Percentiles rank a stretch among this genome's conserved stretches.
Conservation (phyloP, 352 stramenopile genomes). For the Globisporangium nunn region DNA sequence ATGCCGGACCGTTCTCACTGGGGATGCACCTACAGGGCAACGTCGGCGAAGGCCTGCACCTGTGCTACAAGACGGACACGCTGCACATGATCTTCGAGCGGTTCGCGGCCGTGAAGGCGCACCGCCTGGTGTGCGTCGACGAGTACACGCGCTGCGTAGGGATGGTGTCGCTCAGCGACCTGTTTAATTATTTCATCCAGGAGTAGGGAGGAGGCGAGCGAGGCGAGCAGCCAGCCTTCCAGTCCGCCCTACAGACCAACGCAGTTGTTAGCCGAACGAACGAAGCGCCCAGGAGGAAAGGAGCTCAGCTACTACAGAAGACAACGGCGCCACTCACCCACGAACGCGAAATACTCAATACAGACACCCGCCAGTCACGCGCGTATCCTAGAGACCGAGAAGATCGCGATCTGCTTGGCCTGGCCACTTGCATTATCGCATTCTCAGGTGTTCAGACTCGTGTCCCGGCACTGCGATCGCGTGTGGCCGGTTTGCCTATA, state of each 20-base stretch:
- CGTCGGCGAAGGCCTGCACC: constrained; percentile 69
- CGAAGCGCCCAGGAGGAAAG: not conserved
- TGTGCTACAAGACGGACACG: constrained; percentile 87
- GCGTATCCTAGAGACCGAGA: no score
- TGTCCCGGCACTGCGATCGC: no score
- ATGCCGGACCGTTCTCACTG: no score
- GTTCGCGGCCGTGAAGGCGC: constrained; percentile 81
- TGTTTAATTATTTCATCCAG: constrained; percentile 90
- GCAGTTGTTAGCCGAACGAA: no score
- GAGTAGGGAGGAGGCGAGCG: constrained; percentile 22
- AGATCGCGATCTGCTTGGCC: not conserved
- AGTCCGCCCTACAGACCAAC: no score
- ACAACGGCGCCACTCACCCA: not conserved
- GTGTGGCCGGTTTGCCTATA: not conserved
- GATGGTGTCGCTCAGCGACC: constrained; percentile 81
- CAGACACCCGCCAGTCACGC: not conserved
- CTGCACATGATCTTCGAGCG: constrained; percentile 88
- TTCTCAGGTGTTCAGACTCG: not conserved
- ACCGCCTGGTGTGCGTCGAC: constrained; percentile 82
- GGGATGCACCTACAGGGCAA: constrained; percentile 38
- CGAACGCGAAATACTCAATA: constrained; percentile 7
- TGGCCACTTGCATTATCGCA: no score
- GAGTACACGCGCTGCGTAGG: constrained; percentile 77
- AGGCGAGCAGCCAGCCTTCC: not conserved
- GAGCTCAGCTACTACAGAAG: constrained; percentile 1